phyloP scores from a whole-genome alignment of 768 basidiomycete species.

The Mycena floridula region DNA sequence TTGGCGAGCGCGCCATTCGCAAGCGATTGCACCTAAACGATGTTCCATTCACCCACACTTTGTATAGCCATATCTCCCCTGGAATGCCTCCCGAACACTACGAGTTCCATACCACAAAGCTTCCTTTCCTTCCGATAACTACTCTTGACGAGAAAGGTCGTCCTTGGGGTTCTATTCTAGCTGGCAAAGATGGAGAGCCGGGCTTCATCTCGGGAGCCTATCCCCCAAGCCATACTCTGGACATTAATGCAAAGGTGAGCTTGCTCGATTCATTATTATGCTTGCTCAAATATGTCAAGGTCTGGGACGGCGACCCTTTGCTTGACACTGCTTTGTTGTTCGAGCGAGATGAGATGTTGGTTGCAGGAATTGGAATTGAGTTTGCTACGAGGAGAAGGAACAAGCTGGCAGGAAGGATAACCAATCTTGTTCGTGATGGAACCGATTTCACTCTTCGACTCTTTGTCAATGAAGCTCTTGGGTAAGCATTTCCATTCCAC shows the following conservation, averaged over 20 bases:
- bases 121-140: slow-evolving; percentile 53
- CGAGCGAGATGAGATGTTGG: slow-evolving; percentile 22
- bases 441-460: slow-evolving; percentile 30
- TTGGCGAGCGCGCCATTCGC: slow-evolving; percentile 47
- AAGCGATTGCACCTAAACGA: slow-evolving; percentile 35
- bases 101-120: slow-evolving; percentile 37
- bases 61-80: slow-evolving; percentile 34
- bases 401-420: slow-evolving; percentile 50
- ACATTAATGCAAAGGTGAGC: slow-evolving; percentile 31
- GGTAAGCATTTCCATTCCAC: slow-evolving; percentile 29
- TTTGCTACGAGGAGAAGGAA: slow-evolving; percentile 52
- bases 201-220: slow-evolving; percentile 40
- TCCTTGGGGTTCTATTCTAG: slow-evolving; percentile 57
- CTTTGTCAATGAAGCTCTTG: slow-evolving; percentile 49
- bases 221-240: slow-evolving; percentile 29
- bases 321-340: slow-evolving; percentile 24
- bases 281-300: background rate
- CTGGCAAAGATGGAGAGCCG: slow-evolving; percentile 34
- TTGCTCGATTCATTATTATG: no score
- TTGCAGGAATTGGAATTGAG: slow-evolving; percentile 58
- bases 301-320: slow-evolving; percentile 54
- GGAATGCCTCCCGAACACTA: slow-evolving; percentile 47
- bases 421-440: slow-evolving; percentile 22
- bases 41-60: slow-evolving; percentile 23
- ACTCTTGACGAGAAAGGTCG: slow-evolving; percentile 42